These are phyloP conservation scores for Arachis monticola DNA, from an alignment of 331 rosid species.

Conservation along the genomic window DNA sequence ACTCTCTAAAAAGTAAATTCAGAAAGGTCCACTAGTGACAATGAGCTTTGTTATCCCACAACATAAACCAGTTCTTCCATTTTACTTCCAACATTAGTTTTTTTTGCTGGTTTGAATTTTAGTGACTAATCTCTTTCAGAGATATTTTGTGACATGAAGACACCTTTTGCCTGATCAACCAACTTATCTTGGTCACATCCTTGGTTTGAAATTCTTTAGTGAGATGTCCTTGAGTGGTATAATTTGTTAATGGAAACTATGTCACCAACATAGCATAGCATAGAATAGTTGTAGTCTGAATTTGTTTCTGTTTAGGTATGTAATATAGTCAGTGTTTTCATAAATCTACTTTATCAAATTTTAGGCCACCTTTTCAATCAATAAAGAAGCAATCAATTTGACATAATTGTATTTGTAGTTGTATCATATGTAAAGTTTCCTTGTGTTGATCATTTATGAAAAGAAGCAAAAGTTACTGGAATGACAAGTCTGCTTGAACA, in stretches of 20 bases:
- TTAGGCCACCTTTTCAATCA: conserved; percentile 4
- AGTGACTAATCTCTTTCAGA: not conserved
- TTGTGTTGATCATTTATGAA: not conserved
- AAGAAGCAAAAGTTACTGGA: not conserved
- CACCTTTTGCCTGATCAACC: not conserved
- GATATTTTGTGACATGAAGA: not conserved
- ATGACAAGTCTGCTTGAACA: not conserved
- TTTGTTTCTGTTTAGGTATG: not conserved
- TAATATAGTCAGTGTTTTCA: not conserved
- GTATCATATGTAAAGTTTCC: not conserved
- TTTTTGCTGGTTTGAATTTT: not conserved
- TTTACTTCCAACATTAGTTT: not conserved
- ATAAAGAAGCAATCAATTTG: not conserved
- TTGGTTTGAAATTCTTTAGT: not conserved
- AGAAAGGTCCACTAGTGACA: not conserved
- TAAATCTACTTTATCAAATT: not conserved
- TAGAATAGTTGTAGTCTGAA: not conserved
- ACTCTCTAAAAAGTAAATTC: not conserved
- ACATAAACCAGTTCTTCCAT: not conserved
- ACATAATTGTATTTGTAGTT: not conserved
- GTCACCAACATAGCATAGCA: not conserved
- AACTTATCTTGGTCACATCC: not conserved
- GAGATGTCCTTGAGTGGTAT: not conserved
- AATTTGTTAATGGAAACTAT: not conserved
- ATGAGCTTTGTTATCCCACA: not conserved